phyloP scores from a whole-genome alignment of 768 basidiomycete species.

The Tulasnella sp. region DNA sequence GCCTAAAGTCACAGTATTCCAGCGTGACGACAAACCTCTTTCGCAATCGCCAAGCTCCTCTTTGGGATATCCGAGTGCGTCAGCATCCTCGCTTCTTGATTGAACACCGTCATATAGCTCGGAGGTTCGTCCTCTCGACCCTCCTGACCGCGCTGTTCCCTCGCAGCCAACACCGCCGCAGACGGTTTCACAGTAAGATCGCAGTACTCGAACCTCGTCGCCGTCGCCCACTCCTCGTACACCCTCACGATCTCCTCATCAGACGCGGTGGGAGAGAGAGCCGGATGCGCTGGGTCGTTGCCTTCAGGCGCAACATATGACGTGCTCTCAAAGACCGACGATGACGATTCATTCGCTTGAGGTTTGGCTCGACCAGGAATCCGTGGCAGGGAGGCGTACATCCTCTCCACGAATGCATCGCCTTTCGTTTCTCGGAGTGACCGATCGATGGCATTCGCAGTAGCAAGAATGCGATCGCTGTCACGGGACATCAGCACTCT shows the following conservation, averaged over 20 bases:
- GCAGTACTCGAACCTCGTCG: constrained; percentile 81
- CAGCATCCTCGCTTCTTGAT: constrained; percentile 72
- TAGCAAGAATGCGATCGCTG: constrained; percentile 62
- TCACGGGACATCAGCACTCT: not conserved
- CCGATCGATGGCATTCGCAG: constrained; percentile 74
- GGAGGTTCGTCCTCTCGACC: constrained; percentile 29
- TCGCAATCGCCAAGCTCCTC: constrained; percentile 86
- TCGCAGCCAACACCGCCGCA: constrained; percentile 24
- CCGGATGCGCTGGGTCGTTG: not conserved
- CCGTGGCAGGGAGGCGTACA: constrained; percentile 65
- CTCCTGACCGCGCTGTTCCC: constrained; percentile 32
- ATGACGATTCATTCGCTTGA: not conserved
- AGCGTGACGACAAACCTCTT: constrained; percentile 46
- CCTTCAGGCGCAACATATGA: not conserved
- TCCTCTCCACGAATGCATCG: constrained; percentile 65
- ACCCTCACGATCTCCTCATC: constrained; percentile 55
- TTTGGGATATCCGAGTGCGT: constrained; percentile 80
- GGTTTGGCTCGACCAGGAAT: constrained; percentile 36
- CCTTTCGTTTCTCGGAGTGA: constrained; percentile 85
- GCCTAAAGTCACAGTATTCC: not conserved
- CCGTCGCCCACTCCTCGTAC: constrained; percentile 77
- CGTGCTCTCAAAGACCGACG: no score
- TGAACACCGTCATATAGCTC: constrained; percentile 72
- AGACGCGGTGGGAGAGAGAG: constrained; percentile 39
- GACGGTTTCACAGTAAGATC: constrained; percentile 49